phyloP scores from a whole-genome alignment of 257 asterid species.

The Nicotiana paniculata region DNA sequence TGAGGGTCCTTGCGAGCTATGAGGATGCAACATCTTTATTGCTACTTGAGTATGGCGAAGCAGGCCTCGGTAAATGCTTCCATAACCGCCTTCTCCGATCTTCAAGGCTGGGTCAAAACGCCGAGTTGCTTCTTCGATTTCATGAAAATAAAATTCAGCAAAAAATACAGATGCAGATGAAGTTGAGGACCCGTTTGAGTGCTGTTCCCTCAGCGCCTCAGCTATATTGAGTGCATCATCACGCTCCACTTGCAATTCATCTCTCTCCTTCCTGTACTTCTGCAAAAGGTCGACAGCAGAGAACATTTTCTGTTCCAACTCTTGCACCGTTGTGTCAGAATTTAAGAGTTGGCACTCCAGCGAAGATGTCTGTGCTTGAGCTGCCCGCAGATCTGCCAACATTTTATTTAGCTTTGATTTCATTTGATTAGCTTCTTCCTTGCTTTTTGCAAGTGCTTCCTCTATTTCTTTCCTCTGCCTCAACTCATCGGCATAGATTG shows the following conservation, averaged over 20 bases:
- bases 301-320: slow-evolving; percentile 68
- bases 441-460: slow-evolving; percentile 51
- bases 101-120: slow-evolving; percentile 50
- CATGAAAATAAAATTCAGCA: slow-evolving; percentile 58
- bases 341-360: slow-evolving; percentile 51
- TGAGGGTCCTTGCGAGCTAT: slow-evolving; percentile 69
- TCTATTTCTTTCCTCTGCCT: slow-evolving; percentile 57
- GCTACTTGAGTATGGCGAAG: slow-evolving; percentile 83
- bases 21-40: slow-evolving; percentile 59
- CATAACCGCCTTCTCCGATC: slow-evolving; percentile 91
- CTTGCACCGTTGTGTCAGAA: slow-evolving; percentile 50
- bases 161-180: slow-evolving; percentile 47
- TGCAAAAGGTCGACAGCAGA: slow-evolving; percentile 70
- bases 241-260: slow-evolving; percentile 58
- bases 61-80: slow-evolving; percentile 63
- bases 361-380: slow-evolving; percentile 46
- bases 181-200: slow-evolving; percentile 48
- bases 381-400: slow-evolving; percentile 36
- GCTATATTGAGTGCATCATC: slow-evolving; percentile 59
- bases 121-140: slow-evolving; percentile 72
- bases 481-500: slow-evolving; percentile 47
- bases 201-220: slow-evolving; percentile 50
- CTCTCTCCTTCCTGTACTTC: slow-evolving; percentile 75
- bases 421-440: slow-evolving; percentile 49
- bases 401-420: slow-evolving; percentile 39